Evolutionary conservation across 176 grass and related monocot genomes (phyloP), one percentile per base, ranked within the genome.

Genomic region (Juncus effusus): DNA sequence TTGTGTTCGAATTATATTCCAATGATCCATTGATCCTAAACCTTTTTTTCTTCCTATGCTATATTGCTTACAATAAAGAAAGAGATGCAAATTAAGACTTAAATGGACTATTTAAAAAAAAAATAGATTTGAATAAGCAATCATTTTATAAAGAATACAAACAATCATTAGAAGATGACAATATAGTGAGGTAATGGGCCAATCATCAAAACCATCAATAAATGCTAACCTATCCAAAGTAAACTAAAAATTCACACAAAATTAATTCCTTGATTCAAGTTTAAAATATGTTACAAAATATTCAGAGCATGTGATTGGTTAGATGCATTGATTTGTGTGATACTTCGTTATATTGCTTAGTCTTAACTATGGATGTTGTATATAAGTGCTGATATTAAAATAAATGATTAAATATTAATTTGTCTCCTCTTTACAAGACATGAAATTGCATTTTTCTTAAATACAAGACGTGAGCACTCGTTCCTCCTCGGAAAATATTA

Each of bases 121-220:
- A 68, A 19, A 28, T 9, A 68, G 16, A 54, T 52, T 68, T 38
- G 4, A 50, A 6, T 52, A n/a, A 53, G 5, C 15, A 65, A 35
- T 49, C 15, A 53, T 38, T 28, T 28, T 28, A 28, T 28, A 28
- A 51, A 67, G 64, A 67, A 56, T 54, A n/a, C 56, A 7, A 38
- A 56, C 66, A 56, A 56, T 54, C 51, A 69, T 69, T 69, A 55
- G 36, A 69, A 52, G 51, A 55, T 69, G 66, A 69, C 66, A 69
- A 16, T 45, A 69, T 38, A 36, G 59, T 61, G 3, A 13, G 59
- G 59, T 12, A 38, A 62, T 15, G 50, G 19, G 15, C 3, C 36
- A 69, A 28, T 39, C 56, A 69, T 69, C 56, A 51, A 69, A 69
- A 54, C 66, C 66, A 40, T 38, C 56, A 38, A 39, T 56, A 54